A percentile compares a stretch with the other conserved stretches of the same genome.
Evolutionary conservation across 768 basidiomycete species (phyloP).

Genomic region (Russula sp.): DNA sequence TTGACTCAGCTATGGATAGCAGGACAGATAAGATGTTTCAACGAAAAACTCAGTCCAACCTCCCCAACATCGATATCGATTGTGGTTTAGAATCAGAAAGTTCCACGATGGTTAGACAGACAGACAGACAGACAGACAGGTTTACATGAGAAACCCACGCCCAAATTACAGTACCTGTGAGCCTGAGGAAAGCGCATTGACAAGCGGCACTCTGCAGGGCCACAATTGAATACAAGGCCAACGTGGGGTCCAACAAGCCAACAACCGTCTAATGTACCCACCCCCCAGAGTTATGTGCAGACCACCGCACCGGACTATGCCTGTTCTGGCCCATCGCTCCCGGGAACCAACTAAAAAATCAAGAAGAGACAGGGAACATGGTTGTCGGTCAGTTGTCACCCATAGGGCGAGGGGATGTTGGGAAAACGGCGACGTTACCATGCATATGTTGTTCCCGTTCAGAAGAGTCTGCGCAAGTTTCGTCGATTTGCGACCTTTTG

Average conservation of each 20-base stretch:
- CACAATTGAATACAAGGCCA: constrained; percentile 6
- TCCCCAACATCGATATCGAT: not conserved
- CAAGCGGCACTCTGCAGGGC: not conserved
- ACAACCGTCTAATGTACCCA: not conserved
- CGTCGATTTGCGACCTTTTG: constrained; percentile 76
- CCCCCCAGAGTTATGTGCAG: not conserved
- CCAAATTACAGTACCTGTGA: not conserved
- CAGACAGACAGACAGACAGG: not conserved
- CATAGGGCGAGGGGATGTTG: not conserved
- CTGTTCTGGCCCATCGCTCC: constrained; percentile 62
- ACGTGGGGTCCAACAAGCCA: not conserved
- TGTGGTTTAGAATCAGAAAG: not conserved
- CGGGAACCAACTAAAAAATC: constrained; percentile 61
- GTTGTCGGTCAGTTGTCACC: not conserved
- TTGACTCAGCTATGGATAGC: too few species aligned
- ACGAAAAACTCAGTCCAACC: not conserved
- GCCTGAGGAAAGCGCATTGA: not conserved
- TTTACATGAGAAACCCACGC: not conserved
- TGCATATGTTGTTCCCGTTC: constrained; percentile 96
- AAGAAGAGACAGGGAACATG: not conserved
- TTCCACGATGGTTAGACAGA: not conserved
- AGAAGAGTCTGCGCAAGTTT: constrained; percentile 83
- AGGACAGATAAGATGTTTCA: too few species aligned
- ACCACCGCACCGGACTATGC: not conserved
- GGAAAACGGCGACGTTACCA: constrained; percentile 48